These are phyloP conservation scores for Onygenales sp. DNA, from an alignment of 2,329 filamentous ascomycete genomes.

Conservation along the genomic window DNA sequence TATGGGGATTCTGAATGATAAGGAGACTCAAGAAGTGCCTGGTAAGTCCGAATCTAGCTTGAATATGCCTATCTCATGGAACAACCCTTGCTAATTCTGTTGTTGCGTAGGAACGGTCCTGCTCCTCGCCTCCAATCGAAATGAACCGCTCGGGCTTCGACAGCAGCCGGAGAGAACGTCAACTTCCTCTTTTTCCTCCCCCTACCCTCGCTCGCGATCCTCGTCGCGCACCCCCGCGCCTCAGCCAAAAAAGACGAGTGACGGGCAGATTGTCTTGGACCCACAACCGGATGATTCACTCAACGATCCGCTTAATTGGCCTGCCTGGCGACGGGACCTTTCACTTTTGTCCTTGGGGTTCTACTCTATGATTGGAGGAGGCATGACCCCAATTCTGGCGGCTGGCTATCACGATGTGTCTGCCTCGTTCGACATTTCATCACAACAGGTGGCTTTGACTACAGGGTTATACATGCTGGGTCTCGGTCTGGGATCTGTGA, in stretches of 20 bases:
- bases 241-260: constrained; percentile 62
- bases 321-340: constrained; percentile 65
- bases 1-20: constrained; percentile 76
- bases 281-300: constrained; percentile 84
- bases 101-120: constrained; percentile 48
- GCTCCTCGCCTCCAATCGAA: constrained; percentile 50
- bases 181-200: constrained; percentile 44
- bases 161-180: constrained; percentile 54
- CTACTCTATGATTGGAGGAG: constrained; percentile 87
- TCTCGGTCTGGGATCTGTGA: constrained; percentile 70
- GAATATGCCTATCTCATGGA: not conserved
- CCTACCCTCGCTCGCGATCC: constrained; percentile 30
- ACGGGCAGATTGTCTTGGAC: constrained; percentile 77
- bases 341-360: constrained; percentile 77
- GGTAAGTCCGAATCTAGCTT: constrained; percentile 42
- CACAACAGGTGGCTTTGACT: constrained; percentile 70
- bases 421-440: constrained; percentile 52
- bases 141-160: constrained; percentile 53
- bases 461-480: constrained; percentile 94
- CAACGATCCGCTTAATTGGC: constrained; percentile 93
- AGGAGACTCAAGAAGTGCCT: constrained; percentile 74
- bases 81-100: not conserved
- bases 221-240: constrained; percentile 25
- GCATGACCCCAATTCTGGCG: constrained; percentile 81
- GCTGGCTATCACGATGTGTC: constrained; percentile 83